Base-by-base conservation (phyloP, 1,284 basidiomycete genomes). In the Pyrrhoderma lamaoense region DNA sequence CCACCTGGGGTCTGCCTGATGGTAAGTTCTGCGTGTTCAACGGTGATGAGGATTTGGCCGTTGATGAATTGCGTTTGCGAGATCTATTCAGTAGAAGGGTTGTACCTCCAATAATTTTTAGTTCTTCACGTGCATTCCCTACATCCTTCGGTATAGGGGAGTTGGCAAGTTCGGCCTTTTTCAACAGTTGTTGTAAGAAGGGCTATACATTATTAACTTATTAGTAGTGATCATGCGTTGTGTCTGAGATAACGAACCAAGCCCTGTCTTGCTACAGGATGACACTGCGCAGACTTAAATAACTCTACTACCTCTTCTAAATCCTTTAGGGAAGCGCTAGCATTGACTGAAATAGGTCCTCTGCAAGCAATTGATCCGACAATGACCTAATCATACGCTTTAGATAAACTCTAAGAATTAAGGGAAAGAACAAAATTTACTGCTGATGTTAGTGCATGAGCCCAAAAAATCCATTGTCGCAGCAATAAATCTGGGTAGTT, bases 311-410 rank as follows among this genome's bases (percentile, higher is more conserved):
- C 47, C 2, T 25, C 2, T 19, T 57, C 52, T 16, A 60, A 31
- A 34, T 57, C 53, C 35, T 56, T 44, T 23, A 57, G 51, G 9
- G 59, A 56, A 3, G 54, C 31, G 1, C 48, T 27, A 8, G 59
- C 53, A 8, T 55, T 38, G 4, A 44, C 35, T 16, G 56, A 54
- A 11, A 45, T 23, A 2, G 54, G 57, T n/a, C 56, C 51, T 45
- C 54, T 52, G 8, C 47, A 52, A n/a, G 56, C 57, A 16, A 60
- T 47, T 3, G 56, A 57, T 8, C 59, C 59, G 5, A 60, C 42
- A 23, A 60, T 54, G 22, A 57, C 47, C 55, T 56, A 18, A 14
- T 16, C 9, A 27, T 9, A 43, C 2, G 9, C 5, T 35, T n/a
- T 42, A 52, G 21, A 35, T 34, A 14, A 25, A 14, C 23, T 14